Evolutionary conservation across 129 eudicot genomes (phyloP), one percentile per base, ranked within the genome.

Genomic region (Rutidosis leptorrhynchoides): DNA sequence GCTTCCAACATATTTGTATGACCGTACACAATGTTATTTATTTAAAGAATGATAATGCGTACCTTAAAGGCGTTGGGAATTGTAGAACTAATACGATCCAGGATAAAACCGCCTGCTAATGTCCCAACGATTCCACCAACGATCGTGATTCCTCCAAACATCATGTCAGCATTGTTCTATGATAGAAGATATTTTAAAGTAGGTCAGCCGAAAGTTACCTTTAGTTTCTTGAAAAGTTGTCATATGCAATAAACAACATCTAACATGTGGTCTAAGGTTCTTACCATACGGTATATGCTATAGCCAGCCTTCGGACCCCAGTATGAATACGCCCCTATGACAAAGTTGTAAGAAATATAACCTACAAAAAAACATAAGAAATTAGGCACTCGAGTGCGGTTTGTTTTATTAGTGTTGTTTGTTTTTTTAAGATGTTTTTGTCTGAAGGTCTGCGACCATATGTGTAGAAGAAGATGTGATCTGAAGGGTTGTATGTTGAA

Each of bases 241-340:
- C 46, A 40, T 40, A 1, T 40, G n/a, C 51, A 48, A 58, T 48
- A 40, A 64, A 1, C 55, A 64, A n/a, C 53, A 23, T 21, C 54
- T 40, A 40, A 40, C 46, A 40, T 16, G 0, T 2, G 46, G 11
- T 2, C 46, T 5, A 51, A 29, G 6, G 25, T 62, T 21, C 68
- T 69, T 79, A 91, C 97, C 97, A 91, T 87, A 43, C 75, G 76
- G 74, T 91, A 91, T 73, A 91, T 91, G 68, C 79, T 81, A 76
- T 85, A 83, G 35, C 97, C 97, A 54, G 97, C 97, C 76, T 87
- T 91, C 10, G 97, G 97, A 57, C 97, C 97, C 97, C 97, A 91
- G 70, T 91, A 91, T 58, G 97, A 87, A 76, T 91, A 91, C 67
- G 97, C 94, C 29, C 97, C 97, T 20, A 91, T 72, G n/a, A 91